These are phyloP conservation scores for Ilex paraguariensis DNA, from an alignment of 305 asterid genomes.

Conservation along the genomic window DNA sequence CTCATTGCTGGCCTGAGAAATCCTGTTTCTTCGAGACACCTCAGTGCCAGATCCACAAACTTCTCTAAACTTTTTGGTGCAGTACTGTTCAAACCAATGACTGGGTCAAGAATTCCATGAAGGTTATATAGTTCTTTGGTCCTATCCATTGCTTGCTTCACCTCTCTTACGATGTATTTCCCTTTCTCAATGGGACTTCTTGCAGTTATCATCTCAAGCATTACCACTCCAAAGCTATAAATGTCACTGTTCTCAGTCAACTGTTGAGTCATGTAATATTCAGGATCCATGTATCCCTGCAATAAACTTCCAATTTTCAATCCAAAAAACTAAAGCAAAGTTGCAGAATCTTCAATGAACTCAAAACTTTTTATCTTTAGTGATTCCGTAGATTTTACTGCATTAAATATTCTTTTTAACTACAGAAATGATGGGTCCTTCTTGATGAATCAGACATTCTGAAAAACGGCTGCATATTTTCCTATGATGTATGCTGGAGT, in stretches of 20 bases:
- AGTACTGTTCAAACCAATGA: slow-evolving; percentile 21
- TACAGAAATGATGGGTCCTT: no score
- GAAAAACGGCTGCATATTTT: no score
- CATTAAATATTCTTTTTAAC: no score
- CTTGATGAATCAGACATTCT: no score
- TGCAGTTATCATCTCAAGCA: slow-evolving; percentile 45
- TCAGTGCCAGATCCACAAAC: slow-evolving; percentile 54
- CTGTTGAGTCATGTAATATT: slow-evolving; percentile 59
- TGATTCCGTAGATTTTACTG: no score
- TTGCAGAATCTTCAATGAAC: no score
- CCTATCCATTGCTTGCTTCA: slow-evolving; percentile 37
- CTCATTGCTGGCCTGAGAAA: slow-evolving; percentile 57
- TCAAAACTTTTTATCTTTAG: no score
- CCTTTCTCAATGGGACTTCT: slow-evolving; percentile 51
- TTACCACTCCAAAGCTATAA: slow-evolving; percentile 50
- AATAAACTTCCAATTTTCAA: not conserved
- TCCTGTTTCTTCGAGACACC: slow-evolving; percentile 53
- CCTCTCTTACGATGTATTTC: slow-evolving; percentile 44
- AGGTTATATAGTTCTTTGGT: slow-evolving; percentile 46
- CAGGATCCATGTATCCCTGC: slow-evolving; percentile 75
- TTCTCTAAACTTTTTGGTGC: slow-evolving; percentile 42
- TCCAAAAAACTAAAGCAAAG: no score
- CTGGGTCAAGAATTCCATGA: slow-evolving; percentile 40
- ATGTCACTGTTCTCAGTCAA: slow-evolving; percentile 66
- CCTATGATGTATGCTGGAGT: no score